phyloP scores from a whole-genome alignment of 148 eudicot genomes.

The Rhododendron williamsianum region DNA sequence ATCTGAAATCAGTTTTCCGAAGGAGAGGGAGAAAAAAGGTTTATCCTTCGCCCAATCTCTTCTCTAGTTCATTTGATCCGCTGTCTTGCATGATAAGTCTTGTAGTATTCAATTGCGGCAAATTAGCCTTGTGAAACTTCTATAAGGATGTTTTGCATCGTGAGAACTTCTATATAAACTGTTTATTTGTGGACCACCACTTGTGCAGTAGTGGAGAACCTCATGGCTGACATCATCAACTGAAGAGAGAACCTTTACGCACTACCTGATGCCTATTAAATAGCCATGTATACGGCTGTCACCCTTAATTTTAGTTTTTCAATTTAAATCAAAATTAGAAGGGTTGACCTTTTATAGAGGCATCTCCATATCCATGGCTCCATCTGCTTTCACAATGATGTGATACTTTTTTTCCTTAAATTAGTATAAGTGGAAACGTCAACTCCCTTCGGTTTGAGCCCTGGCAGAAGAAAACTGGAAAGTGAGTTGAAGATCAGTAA shows the following conservation, averaged over 20 bases:
- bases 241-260: background rate
- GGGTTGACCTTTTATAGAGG: background rate
- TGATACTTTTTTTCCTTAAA: conserved; percentile 1
- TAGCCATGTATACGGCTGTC: background rate
- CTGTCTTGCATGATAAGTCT: background rate
- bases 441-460: background rate
- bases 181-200: background rate
- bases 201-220: background rate
- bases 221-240: background rate
- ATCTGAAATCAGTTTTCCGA: conserved; percentile 22
- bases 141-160: background rate
- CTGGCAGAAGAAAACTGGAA: background rate
- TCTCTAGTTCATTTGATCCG: background rate
- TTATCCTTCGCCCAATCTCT: background rate
- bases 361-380: background rate
- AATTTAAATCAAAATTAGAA: background rate
- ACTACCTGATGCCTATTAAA: background rate
- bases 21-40: conserved; percentile 57
- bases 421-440: background rate
- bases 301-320: background rate
- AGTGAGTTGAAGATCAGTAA: background rate
- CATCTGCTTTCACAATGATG: background rate
- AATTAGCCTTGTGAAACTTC: background rate
- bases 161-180: background rate
- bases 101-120: background rate